These are phyloP conservation scores for Eucalyptus erythrocorys DNA, from an alignment of 345 rosid species.

Conservation along the genomic window DNA sequence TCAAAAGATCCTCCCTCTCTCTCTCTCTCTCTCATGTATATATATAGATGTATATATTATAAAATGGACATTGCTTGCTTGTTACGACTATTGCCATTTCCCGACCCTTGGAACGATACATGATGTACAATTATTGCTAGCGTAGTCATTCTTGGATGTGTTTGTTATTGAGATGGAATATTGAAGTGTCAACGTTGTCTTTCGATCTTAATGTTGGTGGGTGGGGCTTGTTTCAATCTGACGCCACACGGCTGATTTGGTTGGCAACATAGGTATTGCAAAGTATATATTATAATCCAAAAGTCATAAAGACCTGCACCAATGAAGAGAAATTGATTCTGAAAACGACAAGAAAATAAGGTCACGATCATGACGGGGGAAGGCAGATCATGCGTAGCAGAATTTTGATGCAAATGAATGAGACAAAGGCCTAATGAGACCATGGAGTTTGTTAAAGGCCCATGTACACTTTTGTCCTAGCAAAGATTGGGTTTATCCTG, in stretches of 20 bases:
- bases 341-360: background rate
- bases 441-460: background rate
- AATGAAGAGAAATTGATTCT: background rate
- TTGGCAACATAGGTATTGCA: background rate
- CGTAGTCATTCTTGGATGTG: background rate
- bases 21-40: background rate
- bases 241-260: background rate
- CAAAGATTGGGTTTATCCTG: background rate
- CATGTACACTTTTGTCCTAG: background rate
- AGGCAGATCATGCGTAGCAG: background rate
- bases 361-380: background rate
- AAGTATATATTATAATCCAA: background rate
- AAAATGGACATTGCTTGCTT: background rate
- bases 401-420: background rate
- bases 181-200: background rate
- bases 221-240: background rate
- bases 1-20: background rate
- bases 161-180: background rate
- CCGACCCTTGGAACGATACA: background rate
- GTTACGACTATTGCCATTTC: background rate
- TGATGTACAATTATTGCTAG: background rate
- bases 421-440: background rate
- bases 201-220: background rate
- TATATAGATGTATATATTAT: too few relatives aligned
- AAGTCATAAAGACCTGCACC: background rate